These are phyloP conservation scores for Blastobotrys americana DNA, from an alignment of 805 yeast genomes.

Conservation along the genomic window DNA sequence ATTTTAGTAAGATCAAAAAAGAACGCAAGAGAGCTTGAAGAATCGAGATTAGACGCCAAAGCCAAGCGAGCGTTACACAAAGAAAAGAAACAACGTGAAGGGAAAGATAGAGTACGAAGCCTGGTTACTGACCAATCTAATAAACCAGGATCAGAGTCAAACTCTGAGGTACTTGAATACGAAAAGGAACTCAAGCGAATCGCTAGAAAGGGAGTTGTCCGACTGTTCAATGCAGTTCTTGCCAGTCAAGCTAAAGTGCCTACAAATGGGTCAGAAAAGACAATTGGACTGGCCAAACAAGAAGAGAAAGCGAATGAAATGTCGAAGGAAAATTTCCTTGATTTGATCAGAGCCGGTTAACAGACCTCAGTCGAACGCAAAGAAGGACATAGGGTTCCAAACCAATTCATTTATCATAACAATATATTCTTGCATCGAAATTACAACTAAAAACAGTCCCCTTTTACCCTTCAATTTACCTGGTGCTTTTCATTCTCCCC, in stretches of 20 bases:
- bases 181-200: constrained; percentile 67
- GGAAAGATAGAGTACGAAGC: constrained; percentile 59
- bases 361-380: too few relatives aligned
- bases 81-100: constrained; percentile 64
- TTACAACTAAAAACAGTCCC: too few relatives aligned
- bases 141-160: constrained; percentile 44
- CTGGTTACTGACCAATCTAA: constrained; percentile 58
- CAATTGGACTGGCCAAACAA: constrained; percentile 26
- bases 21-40: constrained; percentile 63
- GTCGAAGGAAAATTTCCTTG: constrained; percentile 83
- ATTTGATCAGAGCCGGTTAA: constrained; percentile 52
- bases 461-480: too few relatives aligned
- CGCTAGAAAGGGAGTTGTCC: constrained; percentile 84
- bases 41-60: constrained; percentile 73
- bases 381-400: too few relatives aligned
- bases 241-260: constrained; percentile 54
- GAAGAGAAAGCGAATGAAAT: constrained; percentile 57
- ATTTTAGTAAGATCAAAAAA: constrained; percentile 78
- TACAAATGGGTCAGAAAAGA: neutral
- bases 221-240: constrained; percentile 74
- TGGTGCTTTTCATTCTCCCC: too few relatives aligned
- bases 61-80: constrained; percentile 63
- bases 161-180: constrained; percentile 51
- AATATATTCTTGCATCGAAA: too few relatives aligned
- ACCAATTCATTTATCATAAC: too few relatives aligned